Percentiles rank a stretch among this genome's conserved stretches.
Evolutionary conservation across 1,139 yeast species (phyloP).

Genomic region (Candida sanyaensis): DNA sequence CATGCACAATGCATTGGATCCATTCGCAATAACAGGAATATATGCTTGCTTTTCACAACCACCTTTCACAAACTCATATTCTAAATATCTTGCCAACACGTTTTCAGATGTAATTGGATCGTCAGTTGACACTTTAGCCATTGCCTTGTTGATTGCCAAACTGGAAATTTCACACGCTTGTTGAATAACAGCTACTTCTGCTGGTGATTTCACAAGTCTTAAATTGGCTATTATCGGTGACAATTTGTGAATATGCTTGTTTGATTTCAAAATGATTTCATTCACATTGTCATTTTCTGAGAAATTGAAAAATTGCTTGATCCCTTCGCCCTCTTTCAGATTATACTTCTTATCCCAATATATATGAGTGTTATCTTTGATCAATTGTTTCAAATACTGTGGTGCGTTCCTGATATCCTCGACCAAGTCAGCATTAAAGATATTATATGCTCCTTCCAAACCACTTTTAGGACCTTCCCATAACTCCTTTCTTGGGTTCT

Average conservation of each 20-base stretch:
- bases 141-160: slow-evolving; percentile 81
- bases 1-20: slow-evolving; percentile 80
- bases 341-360: slow-evolving; percentile 47
- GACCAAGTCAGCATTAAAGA: slow-evolving; percentile 85
- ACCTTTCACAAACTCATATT: slow-evolving; percentile 76
- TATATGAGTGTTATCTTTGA: slow-evolving; percentile 49
- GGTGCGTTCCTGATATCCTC: slow-evolving; percentile 49
- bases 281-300: slow-evolving; percentile 9
- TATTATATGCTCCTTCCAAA: slow-evolving; percentile 72
- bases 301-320: slow-evolving; percentile 13
- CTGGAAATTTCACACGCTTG: slow-evolving; percentile 82
- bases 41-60: slow-evolving; percentile 93
- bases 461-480: slow-evolving; percentile 98
- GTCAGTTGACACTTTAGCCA: slow-evolving; percentile 52
- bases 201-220: slow-evolving; percentile 71
- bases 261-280: slow-evolving; percentile 22
- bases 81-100: slow-evolving; percentile 77
- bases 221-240: slow-evolving; percentile 52
- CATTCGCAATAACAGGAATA: slow-evolving; percentile 96
- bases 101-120: slow-evolving; percentile 66
- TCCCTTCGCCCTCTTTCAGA: slow-evolving; percentile 8
- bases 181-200: slow-evolving; percentile 79
- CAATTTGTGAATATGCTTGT: slow-evolving; percentile 45
- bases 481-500: slow-evolving; percentile 70
- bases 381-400: slow-evolving; percentile 44